Evolutionary conservation across 2,329 filamentous ascomycete species (phyloP).

Genomic region (Colletotrichum filicis): DNA sequence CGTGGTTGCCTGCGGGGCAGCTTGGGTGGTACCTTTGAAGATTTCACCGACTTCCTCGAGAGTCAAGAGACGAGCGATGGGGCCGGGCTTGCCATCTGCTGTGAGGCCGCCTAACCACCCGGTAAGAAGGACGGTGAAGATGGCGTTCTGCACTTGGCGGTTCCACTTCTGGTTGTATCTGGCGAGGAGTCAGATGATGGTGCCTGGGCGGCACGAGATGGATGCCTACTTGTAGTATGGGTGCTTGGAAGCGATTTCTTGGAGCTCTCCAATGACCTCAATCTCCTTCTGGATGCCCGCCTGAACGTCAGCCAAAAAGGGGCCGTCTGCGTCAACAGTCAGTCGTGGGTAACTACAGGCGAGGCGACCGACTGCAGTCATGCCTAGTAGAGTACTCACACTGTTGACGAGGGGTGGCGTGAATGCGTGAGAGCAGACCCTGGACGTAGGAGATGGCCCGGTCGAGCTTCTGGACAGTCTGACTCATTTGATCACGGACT

Average conservation of each 20-base stretch:
- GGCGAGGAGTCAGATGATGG: constrained; percentile 24
- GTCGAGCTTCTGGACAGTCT: constrained; percentile 84
- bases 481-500: constrained; percentile 84
- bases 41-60: constrained; percentile 88
- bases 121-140: constrained; percentile 64
- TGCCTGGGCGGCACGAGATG: not conserved
- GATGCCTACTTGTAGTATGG: constrained; percentile 89
- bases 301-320: constrained; percentile 77
- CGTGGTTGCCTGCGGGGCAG: constrained; percentile 3
- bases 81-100: constrained; percentile 60
- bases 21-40: constrained; percentile 68
- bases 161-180: constrained; percentile 89
- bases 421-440: constrained; percentile 86
- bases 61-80: constrained; percentile 77
- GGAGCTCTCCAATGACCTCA: constrained; percentile 76
- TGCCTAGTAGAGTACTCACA: constrained; percentile 49
- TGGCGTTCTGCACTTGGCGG: constrained; percentile 83
- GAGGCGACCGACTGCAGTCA: not conserved
- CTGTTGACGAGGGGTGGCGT: constrained; percentile 79
- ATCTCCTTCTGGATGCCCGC: constrained; percentile 79
- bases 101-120: constrained; percentile 85
- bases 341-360: constrained; percentile 53
- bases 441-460: constrained; percentile 85
- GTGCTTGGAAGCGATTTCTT: constrained; percentile 80
- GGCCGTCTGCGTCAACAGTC: constrained; percentile 70